Percentiles rank a stretch among this genome's conserved stretches.
Evolutionary conservation across 202 grass and related monocot species (phyloP).

Genomic region (Sporobolus alterniflorus): DNA sequence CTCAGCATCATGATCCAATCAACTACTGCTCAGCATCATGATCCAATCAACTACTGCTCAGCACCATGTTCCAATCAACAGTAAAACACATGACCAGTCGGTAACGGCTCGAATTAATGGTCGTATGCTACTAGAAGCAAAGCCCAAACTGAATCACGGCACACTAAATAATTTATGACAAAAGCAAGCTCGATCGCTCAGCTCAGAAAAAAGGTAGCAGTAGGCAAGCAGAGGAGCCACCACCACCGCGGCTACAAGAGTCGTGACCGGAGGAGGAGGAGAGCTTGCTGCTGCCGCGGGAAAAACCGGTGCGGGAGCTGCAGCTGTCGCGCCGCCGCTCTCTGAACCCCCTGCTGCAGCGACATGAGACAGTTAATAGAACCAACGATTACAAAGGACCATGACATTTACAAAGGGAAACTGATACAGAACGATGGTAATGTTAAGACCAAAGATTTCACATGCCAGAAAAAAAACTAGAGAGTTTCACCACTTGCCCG

Average conservation of each 20-base stretch:
- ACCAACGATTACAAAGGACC: not conserved
- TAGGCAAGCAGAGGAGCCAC: constrained; percentile 7
- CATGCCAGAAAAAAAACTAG: not conserved
- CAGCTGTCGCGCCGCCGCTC: not conserved
- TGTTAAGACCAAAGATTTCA: not conserved
- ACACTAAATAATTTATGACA: too few species aligned
- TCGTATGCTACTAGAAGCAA: too few species aligned
- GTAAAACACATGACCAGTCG: too few species aligned
- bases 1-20: too few species aligned
- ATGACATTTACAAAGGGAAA: not conserved
- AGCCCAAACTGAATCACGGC: too few species aligned
- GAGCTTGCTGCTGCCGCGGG: constrained; percentile 2
- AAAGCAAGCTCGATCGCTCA: too few species aligned
- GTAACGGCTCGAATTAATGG: too few species aligned
- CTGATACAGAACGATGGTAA: not conserved
- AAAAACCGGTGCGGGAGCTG: not conserved
- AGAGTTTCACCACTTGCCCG: not conserved
- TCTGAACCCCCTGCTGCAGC: not conserved
- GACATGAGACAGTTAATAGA: not conserved
- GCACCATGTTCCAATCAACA: too few species aligned
- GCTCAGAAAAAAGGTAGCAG: constrained; percentile 19
- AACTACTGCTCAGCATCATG: too few species aligned
- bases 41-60: too few species aligned
- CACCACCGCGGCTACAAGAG: not conserved
- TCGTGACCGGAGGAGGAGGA: not conserved